A percentile compares a stretch with the other conserved stretches of the same genome.
phyloP scores from a whole-genome alignment of 2,329 filamentous ascomycete species.

The Trichophyton verrucosum region DNA sequence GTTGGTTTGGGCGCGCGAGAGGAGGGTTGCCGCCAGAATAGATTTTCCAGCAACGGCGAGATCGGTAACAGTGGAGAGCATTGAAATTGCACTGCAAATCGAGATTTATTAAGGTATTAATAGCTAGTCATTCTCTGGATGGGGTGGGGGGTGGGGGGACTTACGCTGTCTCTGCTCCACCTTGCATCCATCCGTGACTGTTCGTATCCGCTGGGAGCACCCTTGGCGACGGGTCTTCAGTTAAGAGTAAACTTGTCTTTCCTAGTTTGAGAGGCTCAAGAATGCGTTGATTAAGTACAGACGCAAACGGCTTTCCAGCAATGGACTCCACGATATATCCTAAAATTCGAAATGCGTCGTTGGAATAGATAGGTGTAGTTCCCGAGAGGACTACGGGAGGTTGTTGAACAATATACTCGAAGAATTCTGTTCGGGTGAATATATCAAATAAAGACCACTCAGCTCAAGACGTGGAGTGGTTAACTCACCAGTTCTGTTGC shows the following conservation, averaged over 20 bases:
- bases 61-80: constrained; percentile 20
- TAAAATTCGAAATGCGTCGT: constrained; percentile 29
- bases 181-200: not conserved
- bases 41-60: constrained; percentile 27
- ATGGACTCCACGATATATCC: constrained; percentile 26
- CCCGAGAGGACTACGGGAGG: constrained; percentile 24
- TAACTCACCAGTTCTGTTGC: constrained; percentile 6
- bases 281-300: constrained; percentile 21
- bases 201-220: constrained; percentile 5
- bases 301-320: constrained; percentile 23
- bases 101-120: constrained; percentile 17
- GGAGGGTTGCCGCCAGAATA: constrained; percentile 28
- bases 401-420: constrained; percentile 18
- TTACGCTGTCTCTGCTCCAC: constrained; percentile 21
- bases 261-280: constrained; percentile 23
- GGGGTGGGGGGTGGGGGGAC: not conserved
- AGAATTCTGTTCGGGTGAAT: constrained; percentile 7
- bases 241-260: constrained; percentile 23
- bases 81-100: constrained; percentile 13
- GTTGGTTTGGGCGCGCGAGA: constrained; percentile 23
- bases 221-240: constrained; percentile 19
- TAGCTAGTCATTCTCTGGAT: constrained; percentile 10
- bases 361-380: constrained; percentile 29
- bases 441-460: not conserved
- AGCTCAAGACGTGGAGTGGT: constrained; percentile 16